Conservation (phyloP, 179 eudicot genomes). For the Beta macrorhiza region DNA sequence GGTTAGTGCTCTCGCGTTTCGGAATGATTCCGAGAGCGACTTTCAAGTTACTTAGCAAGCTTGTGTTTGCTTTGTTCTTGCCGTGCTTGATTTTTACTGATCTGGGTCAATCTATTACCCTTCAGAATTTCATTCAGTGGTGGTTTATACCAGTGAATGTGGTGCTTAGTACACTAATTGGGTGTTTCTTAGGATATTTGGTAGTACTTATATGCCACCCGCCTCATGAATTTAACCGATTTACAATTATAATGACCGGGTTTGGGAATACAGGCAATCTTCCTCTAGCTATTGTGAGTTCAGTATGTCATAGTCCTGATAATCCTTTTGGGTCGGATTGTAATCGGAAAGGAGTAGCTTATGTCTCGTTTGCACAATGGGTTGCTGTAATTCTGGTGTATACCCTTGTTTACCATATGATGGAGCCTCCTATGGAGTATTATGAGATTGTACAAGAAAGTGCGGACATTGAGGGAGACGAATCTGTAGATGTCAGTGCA, state of each 20-base stretch:
- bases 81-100: conserved; percentile 72
- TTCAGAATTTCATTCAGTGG: conserved; percentile 56
- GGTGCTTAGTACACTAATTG: conserved; percentile 54
- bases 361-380: conserved; percentile 92
- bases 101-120: conserved; percentile 70
- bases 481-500: conserved; percentile 49
- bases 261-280: conserved; percentile 89
- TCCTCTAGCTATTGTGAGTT: conserved; percentile 71
- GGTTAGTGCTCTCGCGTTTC: conserved; percentile 63
- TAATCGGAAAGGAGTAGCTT: conserved; percentile 57
- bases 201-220: conserved; percentile 66
- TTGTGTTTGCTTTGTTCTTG: conserved; percentile 79
- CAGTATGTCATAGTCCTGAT: conserved; percentile 60
- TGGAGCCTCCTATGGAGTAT: conserved; percentile 84
- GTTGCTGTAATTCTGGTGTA: conserved; percentile 76
- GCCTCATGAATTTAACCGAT: conserved; percentile 62
- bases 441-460: conserved; percentile 62
- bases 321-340: conserved; percentile 68
- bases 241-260: conserved; percentile 64
- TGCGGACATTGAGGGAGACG: conserved; percentile 37
- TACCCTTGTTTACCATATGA: conserved; percentile 89
- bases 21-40: conserved; percentile 71
- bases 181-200: conserved; percentile 67
- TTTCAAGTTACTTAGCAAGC: conserved; percentile 84
- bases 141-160: conserved; percentile 91